These are phyloP conservation scores for Solioccasus polychromus DNA, from an alignment of 768 basidiomycete species.

Conservation along the genomic window DNA sequence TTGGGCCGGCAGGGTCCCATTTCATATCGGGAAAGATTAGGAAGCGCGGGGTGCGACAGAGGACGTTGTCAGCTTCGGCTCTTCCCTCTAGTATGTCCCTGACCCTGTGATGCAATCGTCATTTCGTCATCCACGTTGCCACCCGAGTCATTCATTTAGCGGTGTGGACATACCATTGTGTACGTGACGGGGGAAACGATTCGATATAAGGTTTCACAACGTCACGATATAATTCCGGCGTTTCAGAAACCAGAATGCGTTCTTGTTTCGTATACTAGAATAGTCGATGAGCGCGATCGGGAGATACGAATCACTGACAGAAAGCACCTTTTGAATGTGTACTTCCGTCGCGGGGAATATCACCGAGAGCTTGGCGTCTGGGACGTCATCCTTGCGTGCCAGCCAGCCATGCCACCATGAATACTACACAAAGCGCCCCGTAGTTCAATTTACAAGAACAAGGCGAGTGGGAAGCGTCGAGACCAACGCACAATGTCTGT, in stretches of 20 bases:
- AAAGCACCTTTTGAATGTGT: constrained; percentile 68
- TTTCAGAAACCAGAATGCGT: constrained; percentile 74
- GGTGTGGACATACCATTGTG: constrained; percentile 61
- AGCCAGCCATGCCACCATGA: constrained; percentile 78
- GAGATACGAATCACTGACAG: not conserved
- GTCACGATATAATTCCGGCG: constrained; percentile 67
- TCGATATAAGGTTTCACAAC: constrained; percentile 78
- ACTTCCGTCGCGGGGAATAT: constrained; percentile 88
- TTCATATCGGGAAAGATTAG: constrained; percentile 94
- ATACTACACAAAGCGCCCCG: constrained; percentile 70
- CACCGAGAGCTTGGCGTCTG: constrained; percentile 81
- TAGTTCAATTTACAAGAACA: no score
- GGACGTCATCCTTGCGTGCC: constrained; percentile 29
- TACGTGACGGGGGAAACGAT: constrained; percentile 70
- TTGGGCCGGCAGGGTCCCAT: constrained; percentile 78
- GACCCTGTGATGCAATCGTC: constrained; percentile 54
- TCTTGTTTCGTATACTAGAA: constrained; percentile 74
- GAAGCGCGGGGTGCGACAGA: constrained; percentile 64
- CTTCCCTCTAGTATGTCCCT: constrained; percentile 75
- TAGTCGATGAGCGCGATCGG: not conserved
- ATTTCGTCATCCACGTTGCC: not conserved
- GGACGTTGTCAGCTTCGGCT: constrained; percentile 71
- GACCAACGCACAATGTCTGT: constrained; percentile 64
- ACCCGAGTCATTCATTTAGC: no score
- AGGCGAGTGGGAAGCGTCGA: no score